phyloP scores from a whole-genome alignment of 768 basidiomycete species.

The Daedaleopsis nitida region DNA sequence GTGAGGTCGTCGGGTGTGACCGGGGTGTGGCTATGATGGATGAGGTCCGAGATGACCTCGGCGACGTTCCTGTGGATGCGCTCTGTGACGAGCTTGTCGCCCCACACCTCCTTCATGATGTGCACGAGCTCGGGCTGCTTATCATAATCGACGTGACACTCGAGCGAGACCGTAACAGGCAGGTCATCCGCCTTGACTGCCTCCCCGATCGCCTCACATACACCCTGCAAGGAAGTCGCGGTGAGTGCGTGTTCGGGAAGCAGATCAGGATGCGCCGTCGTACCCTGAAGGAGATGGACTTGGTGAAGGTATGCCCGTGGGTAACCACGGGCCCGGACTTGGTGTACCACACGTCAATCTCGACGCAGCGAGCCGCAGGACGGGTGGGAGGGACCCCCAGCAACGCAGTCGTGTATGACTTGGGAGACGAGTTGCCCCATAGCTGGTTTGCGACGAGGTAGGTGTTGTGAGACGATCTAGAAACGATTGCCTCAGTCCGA shows the following conservation, averaged over 20 bases:
- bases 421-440: neutral
- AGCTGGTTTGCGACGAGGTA: neutral
- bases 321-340: neutral
- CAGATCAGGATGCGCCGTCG: neutral
- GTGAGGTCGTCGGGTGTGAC: neutral
- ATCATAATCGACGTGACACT: neutral
- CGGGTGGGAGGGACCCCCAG: neutral
- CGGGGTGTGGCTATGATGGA: neutral
- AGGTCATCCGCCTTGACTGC: neutral
- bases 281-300: neutral
- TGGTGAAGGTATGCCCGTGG: neutral
- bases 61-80: neutral
- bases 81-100: neutral
- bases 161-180: neutral
- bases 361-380: neutral
- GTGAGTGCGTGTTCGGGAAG: neutral
- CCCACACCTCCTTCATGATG: neutral
- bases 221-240: neutral
- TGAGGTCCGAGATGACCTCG: neutral
- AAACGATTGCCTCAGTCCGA: neutral
- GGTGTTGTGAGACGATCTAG: neutral
- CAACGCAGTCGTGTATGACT: neutral
- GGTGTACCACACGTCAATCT: neutral
- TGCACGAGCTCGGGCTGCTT: neutral
- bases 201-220: neutral